These are phyloP conservation scores for Discostella pseudostelligera DNA, from an alignment of 108 stramenopile genomes.

Conservation along the genomic window DNA sequence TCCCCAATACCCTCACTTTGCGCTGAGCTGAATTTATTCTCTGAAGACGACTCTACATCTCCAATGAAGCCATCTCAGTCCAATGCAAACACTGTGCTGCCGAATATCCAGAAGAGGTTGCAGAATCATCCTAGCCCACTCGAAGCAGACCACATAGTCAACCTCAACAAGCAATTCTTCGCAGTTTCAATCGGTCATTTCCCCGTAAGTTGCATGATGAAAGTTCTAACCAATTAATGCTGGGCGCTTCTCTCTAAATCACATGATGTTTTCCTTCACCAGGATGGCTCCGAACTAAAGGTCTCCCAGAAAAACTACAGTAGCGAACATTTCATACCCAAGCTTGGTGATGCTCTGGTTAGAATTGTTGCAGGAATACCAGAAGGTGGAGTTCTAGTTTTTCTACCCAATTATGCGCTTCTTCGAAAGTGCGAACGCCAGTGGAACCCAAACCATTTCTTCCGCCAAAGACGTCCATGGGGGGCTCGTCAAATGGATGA, in stretches of 20 bases:
- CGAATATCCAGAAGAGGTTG: constrained; percentile 29
- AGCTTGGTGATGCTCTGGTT: constrained; percentile 69
- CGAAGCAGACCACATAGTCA: constrained; percentile 76
- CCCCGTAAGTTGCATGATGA: constrained; percentile 12
- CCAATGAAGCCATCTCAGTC: neutral
- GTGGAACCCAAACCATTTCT: constrained; percentile 47
- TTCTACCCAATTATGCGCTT: constrained; percentile 66
- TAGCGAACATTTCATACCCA: constrained; percentile 48
- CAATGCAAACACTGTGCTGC: constrained; percentile 4
- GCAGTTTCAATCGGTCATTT: constrained; percentile 67
- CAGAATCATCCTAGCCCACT: constrained; percentile 70
- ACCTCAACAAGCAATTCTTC: constrained; percentile 66
- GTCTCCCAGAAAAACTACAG: constrained; percentile 56
- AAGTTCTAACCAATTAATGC: no score
- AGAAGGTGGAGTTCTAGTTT: constrained; percentile 70
- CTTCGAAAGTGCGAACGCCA: constrained; percentile 56
- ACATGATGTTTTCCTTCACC: no score
- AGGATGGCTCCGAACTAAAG: constrained; percentile 59
- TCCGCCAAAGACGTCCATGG: constrained; percentile 12
- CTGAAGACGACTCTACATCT: constrained; percentile 6
- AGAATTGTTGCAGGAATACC: constrained; percentile 58
- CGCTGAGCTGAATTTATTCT: constrained; percentile 62
- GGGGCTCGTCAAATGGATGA: constrained; percentile 17
- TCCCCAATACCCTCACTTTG: constrained; percentile 72
- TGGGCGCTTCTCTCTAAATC: no score